Base-by-base conservation (phyloP, 176 grass and related monocot genomes). In the Cenchrus fungigraminus region DNA sequence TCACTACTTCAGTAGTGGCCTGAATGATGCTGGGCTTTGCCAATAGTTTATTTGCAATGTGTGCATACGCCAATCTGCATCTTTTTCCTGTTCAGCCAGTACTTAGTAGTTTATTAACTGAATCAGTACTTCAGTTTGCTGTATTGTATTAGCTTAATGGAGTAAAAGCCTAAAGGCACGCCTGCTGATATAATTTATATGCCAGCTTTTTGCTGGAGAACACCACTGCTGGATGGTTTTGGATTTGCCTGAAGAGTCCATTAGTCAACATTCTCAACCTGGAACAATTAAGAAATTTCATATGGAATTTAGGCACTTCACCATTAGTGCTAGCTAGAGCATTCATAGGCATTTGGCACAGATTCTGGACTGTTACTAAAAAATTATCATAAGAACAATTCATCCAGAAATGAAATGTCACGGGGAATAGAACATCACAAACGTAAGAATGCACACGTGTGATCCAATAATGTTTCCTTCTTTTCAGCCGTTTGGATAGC, bases 71-170 rank as follows among this genome's bases (percentile, higher is more conserved):
- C 74, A 74, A 68, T 22, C 67, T 73, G 42, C 74, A 79, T 72
- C 79, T 66, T 90, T 86, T 86, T 15, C 10, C 42, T 73, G 58
- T 67, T 82, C 28, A 67, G 13, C 17, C 71, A 82, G 79, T 68
- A 60, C 66, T 82, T 73, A 70, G 29, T 44, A 62, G 56, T 74
- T 65, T 72, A 60, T n/a, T 73, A 78, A 66, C 71, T 25, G 71
- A 76, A 84, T 45, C 17, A 66, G 50, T 46, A 31, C 65, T 71
- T 63, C 46, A 47, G 5, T 64, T 57, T 58, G 4, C 6, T 71
- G 25, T 73, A 74, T 55, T 87, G 61, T 79, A 79, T 90, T 79
- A 14, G 72, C 20, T 49, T 47, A 68, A 90, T 83, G 89, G 67
- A 54, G 50, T 32, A 79, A 84, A 80, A 83, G 60, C 74, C 84